These are phyloP conservation scores for Fusarium compactum DNA, from an alignment of 2,329 filamentous ascomycete genomes.

Conservation along the genomic window DNA sequence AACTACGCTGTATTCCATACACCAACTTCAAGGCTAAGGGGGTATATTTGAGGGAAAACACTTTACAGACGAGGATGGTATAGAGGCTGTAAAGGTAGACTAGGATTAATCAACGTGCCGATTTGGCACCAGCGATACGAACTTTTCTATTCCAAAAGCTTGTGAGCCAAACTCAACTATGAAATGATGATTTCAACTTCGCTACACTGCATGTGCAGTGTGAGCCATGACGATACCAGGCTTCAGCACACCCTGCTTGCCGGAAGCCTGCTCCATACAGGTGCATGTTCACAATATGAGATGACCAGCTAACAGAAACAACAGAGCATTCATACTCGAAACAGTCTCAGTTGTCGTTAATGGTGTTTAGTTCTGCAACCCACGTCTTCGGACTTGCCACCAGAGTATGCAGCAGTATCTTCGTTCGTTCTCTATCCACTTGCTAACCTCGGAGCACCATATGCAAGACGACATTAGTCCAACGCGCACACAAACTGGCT, in stretches of 20 bases:
- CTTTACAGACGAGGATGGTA: constrained; percentile 16
- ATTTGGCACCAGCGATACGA: constrained; percentile 17
- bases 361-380: not conserved
- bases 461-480: not conserved
- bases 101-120: constrained; percentile 36
- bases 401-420: not conserved
- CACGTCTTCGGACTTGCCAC: not conserved
- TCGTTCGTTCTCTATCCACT: not conserved
- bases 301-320: not conserved
- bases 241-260: not conserved
- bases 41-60: constrained; percentile 26
- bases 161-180: constrained; percentile 1
- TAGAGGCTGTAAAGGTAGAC: constrained; percentile 27
- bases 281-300: not conserved
- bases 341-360: not conserved
- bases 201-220: not conserved
- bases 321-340: not conserved
- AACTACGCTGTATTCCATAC: constrained; percentile 44
- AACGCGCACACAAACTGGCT: constrained; percentile 4
- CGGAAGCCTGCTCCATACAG: not conserved
- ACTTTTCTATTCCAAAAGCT: not conserved
- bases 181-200: not conserved
- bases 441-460: not conserved
- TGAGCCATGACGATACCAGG: not conserved
- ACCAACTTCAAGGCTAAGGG: constrained; percentile 17